phyloP scores from a whole-genome alignment of 1,284 basidiomycete genomes.

The Mycosarcoma mackinlayi region DNA sequence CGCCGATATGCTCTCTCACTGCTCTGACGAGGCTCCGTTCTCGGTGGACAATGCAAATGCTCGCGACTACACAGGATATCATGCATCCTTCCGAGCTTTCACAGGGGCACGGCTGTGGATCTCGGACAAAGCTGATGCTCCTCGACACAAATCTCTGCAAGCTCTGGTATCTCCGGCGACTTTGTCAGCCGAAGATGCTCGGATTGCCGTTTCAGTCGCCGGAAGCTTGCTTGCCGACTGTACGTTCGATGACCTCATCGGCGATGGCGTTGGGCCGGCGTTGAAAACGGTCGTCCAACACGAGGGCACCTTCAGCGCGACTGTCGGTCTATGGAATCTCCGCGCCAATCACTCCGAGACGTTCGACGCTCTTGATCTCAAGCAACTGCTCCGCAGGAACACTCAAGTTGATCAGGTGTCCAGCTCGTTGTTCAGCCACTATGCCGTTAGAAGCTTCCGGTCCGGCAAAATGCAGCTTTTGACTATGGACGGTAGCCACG shows the following conservation, averaged over 20 bases:
- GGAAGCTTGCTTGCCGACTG: constrained; percentile 9
- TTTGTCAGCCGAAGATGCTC: not conserved
- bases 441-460: constrained; percentile 26
- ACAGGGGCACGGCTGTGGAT: constrained; percentile 40
- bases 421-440: constrained; percentile 2
- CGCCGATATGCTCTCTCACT: constrained; percentile 63
- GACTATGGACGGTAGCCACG: not conserved
- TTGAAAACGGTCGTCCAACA: constrained; percentile 30
- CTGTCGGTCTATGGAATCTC: constrained; percentile 35
- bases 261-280: constrained; percentile 17
- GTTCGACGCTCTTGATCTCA: constrained; percentile 15
- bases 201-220: constrained; percentile 9
- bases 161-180: constrained; percentile 14
- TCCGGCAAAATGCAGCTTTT: constrained; percentile 13
- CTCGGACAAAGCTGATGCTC: constrained; percentile 29
- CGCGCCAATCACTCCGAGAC: constrained; percentile 12
- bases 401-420: not conserved
- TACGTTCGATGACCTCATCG: constrained; percentile 27
- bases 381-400: constrained; percentile 4
- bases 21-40: constrained; percentile 6
- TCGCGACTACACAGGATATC: constrained; percentile 37
- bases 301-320: constrained; percentile 14
- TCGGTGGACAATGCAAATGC: not conserved
- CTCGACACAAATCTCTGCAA: constrained; percentile 7
- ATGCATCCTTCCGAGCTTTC: constrained; percentile 61